Evolutionary conservation across 306 rosid species (phyloP).

Genomic region (Coriaria nepalensis): DNA sequence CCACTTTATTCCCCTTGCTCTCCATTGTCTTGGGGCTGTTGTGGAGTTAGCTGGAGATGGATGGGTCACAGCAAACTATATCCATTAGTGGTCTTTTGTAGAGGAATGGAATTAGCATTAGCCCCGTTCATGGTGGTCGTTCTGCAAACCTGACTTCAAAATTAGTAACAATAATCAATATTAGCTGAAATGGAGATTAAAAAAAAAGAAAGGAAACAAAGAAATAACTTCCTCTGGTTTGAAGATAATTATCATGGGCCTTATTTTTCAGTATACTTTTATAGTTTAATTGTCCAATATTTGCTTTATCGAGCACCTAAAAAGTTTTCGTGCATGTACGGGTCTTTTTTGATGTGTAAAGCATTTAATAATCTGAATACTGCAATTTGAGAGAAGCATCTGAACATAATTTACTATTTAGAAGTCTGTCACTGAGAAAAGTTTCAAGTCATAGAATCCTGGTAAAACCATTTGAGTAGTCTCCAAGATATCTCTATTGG

Average conservation of each 20-base stretch:
- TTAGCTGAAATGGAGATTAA: not conserved
- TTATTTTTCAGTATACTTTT: no score
- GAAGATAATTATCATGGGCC: not conserved
- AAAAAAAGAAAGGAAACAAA: not conserved
- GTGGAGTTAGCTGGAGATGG: slow-evolving; percentile 65
- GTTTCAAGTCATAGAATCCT: no score
- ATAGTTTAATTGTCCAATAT: no score
- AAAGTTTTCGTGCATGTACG: no score
- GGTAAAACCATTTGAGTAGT: no score
- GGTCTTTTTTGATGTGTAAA: no score
- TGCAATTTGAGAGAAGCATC: no score
- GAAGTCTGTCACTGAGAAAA: no score
- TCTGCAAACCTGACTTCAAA: slow-evolving; percentile 14
- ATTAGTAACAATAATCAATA: slow-evolving; percentile 3
- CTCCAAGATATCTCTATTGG: no score
- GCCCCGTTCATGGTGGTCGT: slow-evolving; percentile 7
- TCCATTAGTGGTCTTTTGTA: slow-evolving; percentile 10
- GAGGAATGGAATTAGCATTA: slow-evolving; percentile 12
- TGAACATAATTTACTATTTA: no score
- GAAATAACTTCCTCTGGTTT: not conserved
- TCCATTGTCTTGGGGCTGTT: slow-evolving; percentile 40
- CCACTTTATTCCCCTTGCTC: slow-evolving; percentile 31
- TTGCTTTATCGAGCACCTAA: no score
- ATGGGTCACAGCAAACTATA: slow-evolving; percentile 36
- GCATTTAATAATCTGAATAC: no score